phyloP scores from a whole-genome alignment of 768 basidiomycete species.

The Lactarius akahatsu region DNA sequence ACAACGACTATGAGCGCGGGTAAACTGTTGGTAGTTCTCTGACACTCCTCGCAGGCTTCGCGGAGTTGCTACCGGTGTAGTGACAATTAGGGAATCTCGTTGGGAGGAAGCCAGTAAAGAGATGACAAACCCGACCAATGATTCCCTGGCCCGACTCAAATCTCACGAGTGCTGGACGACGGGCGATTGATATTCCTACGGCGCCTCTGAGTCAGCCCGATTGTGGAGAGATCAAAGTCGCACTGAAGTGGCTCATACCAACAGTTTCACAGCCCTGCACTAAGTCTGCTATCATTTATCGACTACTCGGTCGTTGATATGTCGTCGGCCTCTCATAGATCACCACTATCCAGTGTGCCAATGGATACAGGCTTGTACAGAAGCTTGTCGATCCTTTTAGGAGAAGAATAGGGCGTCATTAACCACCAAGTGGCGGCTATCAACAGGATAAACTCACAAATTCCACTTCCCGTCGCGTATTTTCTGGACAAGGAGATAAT shows the following conservation, averaged over 20 bases:
- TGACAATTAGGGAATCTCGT: not conserved
- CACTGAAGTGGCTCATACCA: slow-evolving; percentile 45
- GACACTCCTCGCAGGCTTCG: slow-evolving; percentile 48
- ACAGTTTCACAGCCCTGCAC: slow-evolving; percentile 49
- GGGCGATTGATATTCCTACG: slow-evolving; percentile 59
- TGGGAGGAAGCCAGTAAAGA: not conserved
- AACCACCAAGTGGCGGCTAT: not conserved
- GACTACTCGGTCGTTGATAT: slow-evolving; percentile 49
- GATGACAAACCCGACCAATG: slow-evolving; percentile 36
- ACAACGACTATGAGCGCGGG: slow-evolving; percentile 20
- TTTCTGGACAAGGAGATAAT: slow-evolving; percentile 38
- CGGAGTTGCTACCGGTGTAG: slow-evolving; percentile 44
- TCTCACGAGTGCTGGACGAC: slow-evolving; percentile 43
- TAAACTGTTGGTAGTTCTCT: slow-evolving; percentile 38
- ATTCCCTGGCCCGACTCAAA: slow-evolving; percentile 59
- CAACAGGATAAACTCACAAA: slow-evolving; percentile 47
- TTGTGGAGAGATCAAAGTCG: not conserved
- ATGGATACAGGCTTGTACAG: slow-evolving; percentile 60
- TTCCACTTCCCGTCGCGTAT: slow-evolving; percentile 75
- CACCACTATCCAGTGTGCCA: slow-evolving; percentile 58
- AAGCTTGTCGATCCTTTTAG: slow-evolving; percentile 60
- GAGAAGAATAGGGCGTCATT: not conserved
- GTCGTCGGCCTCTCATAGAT: slow-evolving; percentile 59
- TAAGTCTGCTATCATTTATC: slow-evolving; percentile 56
- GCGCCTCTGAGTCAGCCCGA: not conserved